Conservation (phyloP, 208 protist genomes). For the Balamuthia mandrillaris region DNA sequence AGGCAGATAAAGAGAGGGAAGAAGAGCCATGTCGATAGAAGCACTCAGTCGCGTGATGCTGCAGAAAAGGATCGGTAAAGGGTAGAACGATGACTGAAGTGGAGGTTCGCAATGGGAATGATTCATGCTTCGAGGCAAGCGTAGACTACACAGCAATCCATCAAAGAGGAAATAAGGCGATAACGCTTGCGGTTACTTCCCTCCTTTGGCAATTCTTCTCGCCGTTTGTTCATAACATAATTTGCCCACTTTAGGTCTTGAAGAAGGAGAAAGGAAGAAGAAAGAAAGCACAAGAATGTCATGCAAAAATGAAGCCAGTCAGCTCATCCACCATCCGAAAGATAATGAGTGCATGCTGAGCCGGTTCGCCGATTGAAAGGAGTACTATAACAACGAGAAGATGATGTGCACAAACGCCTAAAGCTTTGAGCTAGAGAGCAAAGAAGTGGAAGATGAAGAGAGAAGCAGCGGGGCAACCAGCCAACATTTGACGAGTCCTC, state of each 20-base stretch:
- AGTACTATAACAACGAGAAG: too few relatives aligned
- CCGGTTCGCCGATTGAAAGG: neutral
- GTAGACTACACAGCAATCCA: neutral
- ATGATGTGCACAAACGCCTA: too few relatives aligned
- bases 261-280: neutral
- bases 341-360: neutral
- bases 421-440: neutral
- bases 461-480: neutral
- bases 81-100: neutral
- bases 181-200: too few relatives aligned
- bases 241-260: neutral
- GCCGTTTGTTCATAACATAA: too few relatives aligned
- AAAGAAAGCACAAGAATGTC: neutral
- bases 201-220: too few relatives aligned
- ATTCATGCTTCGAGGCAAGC: neutral
- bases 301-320: neutral
- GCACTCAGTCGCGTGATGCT: neutral
- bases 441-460: neutral
- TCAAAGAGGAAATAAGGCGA: neutral
- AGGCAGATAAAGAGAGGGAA: neutral
- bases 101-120: neutral
- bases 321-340: neutral
- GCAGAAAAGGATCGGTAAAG: neutral
- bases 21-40: neutral
- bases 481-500: too few relatives aligned